phyloP scores from a whole-genome alignment of 306 rosid species.

The Cicer pinnatifidum region DNA sequence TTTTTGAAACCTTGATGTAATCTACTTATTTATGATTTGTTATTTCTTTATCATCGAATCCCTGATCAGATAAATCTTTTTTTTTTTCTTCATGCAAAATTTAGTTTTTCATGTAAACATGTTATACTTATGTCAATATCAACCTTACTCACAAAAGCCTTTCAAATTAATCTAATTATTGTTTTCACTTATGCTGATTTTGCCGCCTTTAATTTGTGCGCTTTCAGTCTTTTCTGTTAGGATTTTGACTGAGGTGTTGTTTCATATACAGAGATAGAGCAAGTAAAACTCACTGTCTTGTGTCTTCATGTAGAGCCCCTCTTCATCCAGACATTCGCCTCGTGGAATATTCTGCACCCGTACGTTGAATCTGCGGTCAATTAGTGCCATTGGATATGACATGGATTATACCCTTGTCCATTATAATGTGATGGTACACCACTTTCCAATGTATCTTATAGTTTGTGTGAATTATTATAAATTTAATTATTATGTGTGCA shows the following conservation, averaged over 20 bases:
- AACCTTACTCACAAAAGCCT: slow-evolving; percentile 16
- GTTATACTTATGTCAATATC: slow-evolving; percentile 27
- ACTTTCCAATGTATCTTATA: slow-evolving; percentile 30
- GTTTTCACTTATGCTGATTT: slow-evolving; percentile 28
- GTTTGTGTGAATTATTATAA: slow-evolving; percentile 38
- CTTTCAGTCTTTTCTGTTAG: slow-evolving; percentile 4
- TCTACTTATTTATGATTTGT: background rate
- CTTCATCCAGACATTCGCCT: slow-evolving; percentile 74
- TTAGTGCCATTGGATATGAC: slow-evolving; percentile 97
- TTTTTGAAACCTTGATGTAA: background rate
- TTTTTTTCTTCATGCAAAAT: slow-evolving; percentile 27
- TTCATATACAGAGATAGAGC: slow-evolving; percentile 25
- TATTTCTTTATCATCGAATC: background rate
- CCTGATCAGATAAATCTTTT: background rate
- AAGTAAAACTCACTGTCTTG: slow-evolving; percentile 35
- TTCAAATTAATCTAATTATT: slow-evolving; percentile 36
- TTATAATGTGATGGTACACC: slow-evolving; percentile 83
- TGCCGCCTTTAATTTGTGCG: background rate
- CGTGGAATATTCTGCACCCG: slow-evolving; percentile 95
- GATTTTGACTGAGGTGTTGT: slow-evolving; percentile 29
- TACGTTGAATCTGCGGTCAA: slow-evolving; percentile 91
- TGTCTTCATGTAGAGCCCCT: slow-evolving; percentile 70
- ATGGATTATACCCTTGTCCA: slow-evolving; percentile 98
- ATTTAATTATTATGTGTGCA: slow-evolving; percentile 25
- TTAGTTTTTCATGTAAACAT: background rate